Base-by-base conservation (phyloP, 1,284 basidiomycete species). In the Melampsora abietis-canadensis region DNA sequence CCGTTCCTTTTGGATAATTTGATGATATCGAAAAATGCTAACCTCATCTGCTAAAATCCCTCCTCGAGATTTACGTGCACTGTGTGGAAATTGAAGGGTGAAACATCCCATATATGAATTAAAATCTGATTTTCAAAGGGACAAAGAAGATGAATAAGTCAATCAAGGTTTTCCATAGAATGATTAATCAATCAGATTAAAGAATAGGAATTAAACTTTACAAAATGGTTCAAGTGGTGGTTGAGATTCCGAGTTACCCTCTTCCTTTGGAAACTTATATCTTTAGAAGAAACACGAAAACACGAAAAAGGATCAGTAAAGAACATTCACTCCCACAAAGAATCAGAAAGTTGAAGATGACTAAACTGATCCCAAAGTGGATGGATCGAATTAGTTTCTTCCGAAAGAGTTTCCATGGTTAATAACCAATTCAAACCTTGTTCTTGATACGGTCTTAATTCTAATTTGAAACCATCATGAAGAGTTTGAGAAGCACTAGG, bases 401-500 rank as follows among this genome's bases (percentile, higher is more conserved):
- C 87, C 21, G 89, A 88, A 66, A 88, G 87, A 76, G 85, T 84
- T 83, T 97, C 95, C 78, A 94, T 86, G 0, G 89, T 91, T 77
- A 88, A 85, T 94, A 98, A 94, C 94, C 95, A 98, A 54, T 91
- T 92, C 78, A 98, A 84, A 2, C 94, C 94, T 82, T 98, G 94
- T 80, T 94, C 96, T 80, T 98, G 95, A 82, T 98, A 98, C 0
- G 82, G 80, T 61, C 93, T 87, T 34, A 98, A 83, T 0, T 85
- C 88, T 64, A 97, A 85, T 0, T 87, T 85, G 82, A 98, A 98
- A 0, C 88, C 87, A 2, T 88, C 85, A 0, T 67, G 63, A 40
- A 40, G 59, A 21, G 21, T 66, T 61, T 8, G 59, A 44, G 27
- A 48, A 21, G n/a, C 30, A 40, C 14, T 40, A 14, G 40, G 40